Evolutionary conservation across 2,329 filamentous ascomycete species (phyloP), one percentile per base, ranked within the genome.

Genomic region (Beauveria bassiana): DNA sequence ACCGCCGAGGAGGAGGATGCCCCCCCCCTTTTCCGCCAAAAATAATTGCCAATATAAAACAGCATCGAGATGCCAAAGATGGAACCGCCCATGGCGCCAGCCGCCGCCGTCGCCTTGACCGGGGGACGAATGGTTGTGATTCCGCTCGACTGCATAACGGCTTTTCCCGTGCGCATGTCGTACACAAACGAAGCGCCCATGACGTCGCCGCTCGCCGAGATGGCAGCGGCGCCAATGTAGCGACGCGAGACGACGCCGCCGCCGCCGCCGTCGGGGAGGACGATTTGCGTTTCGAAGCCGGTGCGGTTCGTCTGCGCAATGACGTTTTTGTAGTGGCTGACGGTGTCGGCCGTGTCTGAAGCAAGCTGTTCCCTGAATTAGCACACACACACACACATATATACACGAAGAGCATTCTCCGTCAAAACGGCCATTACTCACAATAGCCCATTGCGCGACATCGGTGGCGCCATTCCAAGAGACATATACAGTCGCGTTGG

Each of bases 401-500:
- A 5, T 4, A 34, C 3, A 12, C 31, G 28, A 47, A 1, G 1
- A 28, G 18, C 12, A 6, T 12, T 26, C 38, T 28, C 5, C 26
- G 1, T 28, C 18, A 7, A 26, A 24, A 24, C 20, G 20, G 20
- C 20, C 20, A 28, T 3, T 14, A 67, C 69, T 66, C 62, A 71
- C 69, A 56, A 71, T 63, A 31, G 65, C 67, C 70, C 70, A 72
- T 18, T 62, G 62, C 22, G 62, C 64, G 34, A 72, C 62, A 28
- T 71, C 70, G 1, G 70, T 72, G 9, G 70, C 70, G 18, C 70
- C 70, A 63, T 72, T 72, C 70, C 70, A 72, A 24, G 70, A 71
- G 20, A 72, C 61, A 51, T 66, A 71, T 10, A 71, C 62, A 3
- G 65, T 68, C 5, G 68, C 68, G 49, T 69, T 64, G 59, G 64